Evolutionary conservation across 306 rosid species (phyloP), one percentile per base, ranked within the genome.

Genomic region (Fragaria nilgerrensis): DNA sequence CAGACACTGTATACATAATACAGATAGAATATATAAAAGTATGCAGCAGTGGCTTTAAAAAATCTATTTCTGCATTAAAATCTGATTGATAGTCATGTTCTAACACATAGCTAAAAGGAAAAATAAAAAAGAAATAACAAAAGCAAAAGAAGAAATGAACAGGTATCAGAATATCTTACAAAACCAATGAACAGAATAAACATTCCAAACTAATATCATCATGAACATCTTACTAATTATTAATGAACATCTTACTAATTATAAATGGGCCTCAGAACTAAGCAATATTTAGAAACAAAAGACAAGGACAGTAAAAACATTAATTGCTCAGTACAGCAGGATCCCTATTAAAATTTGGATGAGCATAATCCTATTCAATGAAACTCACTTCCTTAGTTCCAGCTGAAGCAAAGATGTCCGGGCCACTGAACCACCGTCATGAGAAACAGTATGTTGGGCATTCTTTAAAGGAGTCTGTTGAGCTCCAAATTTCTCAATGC

Each of bases 401-500:
- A 75, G 45, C 71, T 75, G 22, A 58, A 27, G 73, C 80, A 43
- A 22, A 68, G 47, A 77, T 41, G 34, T 59, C 43, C n/a, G 39
- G 22, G 64, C 72, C 19, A 62, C 52, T 5, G 66, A 63, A 72
- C 52, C 65, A 22, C 12, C 74, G 78, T 25, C 59, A 39, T 34
- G 36, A 6, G n/a, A 59, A 7, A 23, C 48, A 36, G 8, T 20
- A n/a, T 37, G 49, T 37, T 12, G 49, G 76, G 49, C 34, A 43
- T 72, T 39, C 1, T 25, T 49, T 0, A 5, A 14, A 71, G 37
- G 34, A 34, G 64, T n/a, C 37, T 73, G 66, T 66, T 37, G 7
- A 73, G 36, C 44, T 48, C 59, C 44, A 45, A 39, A 50, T 45
- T 82, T 58, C 81, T 85, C 84, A 93, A 65, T 93, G 96, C 48